phyloP scores from a whole-genome alignment of 2,329 filamentous ascomycete genomes.

The Botrytis hyacinthi region DNA sequence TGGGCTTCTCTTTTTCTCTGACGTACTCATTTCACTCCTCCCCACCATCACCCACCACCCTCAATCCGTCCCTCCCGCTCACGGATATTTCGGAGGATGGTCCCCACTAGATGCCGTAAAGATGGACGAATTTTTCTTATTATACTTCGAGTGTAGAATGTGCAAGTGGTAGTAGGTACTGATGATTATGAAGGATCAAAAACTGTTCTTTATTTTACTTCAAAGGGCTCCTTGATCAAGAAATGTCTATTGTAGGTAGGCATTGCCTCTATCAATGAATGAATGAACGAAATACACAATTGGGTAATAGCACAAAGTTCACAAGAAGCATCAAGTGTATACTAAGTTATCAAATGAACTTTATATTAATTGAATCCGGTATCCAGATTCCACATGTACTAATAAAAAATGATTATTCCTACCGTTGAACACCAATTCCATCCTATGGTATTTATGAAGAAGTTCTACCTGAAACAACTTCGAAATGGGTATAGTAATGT shows the following conservation, averaged over 20 bases:
- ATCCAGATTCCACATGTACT: not conserved
- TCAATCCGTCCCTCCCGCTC: not conserved
- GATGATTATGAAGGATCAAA: not conserved
- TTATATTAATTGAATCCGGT: not conserved
- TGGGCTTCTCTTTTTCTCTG: not conserved
- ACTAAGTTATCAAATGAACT: not conserved
- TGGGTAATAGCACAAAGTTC: not conserved
- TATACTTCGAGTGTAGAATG: not conserved
- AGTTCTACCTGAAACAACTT: constrained; percentile 12
- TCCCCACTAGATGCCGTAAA: not conserved
- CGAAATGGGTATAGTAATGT: constrained; percentile 15
- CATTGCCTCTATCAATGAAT: not conserved
- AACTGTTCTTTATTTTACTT: not conserved
- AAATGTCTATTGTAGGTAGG: not conserved
- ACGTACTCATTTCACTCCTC: not conserved
- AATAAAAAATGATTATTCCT: not conserved
- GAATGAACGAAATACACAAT: not conserved
- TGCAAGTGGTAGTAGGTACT: not conserved
- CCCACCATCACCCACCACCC: not conserved
- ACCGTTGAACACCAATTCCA: not conserved
- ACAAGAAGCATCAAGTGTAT: not conserved
- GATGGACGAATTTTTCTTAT: not conserved
- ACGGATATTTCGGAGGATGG: not conserved
- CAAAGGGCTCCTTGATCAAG: not conserved
- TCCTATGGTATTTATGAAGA: not conserved